Base-by-base conservation (phyloP, 331 rosid species). In the Saraca asoca region DNA sequence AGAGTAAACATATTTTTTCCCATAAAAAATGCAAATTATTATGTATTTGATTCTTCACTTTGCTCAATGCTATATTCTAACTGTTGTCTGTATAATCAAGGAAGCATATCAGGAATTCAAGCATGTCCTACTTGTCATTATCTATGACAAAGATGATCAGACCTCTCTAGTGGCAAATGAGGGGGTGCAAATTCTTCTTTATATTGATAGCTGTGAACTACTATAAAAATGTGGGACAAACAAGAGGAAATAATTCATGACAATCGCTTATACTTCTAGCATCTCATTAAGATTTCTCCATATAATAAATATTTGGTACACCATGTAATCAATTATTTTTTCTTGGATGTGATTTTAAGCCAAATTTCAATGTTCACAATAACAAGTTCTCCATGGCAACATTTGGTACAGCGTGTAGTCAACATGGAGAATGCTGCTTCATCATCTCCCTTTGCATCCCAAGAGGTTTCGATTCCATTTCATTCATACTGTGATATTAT, bases 61-160 rank as follows among this genome's bases (percentile, higher is more conserved):
- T 69, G 10, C 51, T 44, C 34, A 18, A 7, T 17, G 44, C 31
- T 76, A 49, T 57, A 51, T 74, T 75, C 69, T 87, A 79, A 79
- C 50, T 29, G 75, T 83, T 64, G 59, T 61, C 45, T 72, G 56
- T 79, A 68, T 75, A 78, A 79, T 88, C 64, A 85, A 94, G 99
- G 99, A 94, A 86, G 99, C 99, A 66, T 94, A 94, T 35, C 96
- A 83, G 92, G 99, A 94, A 78, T 94, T 94, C 88, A 94, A 94
- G 86, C 99, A 94, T 63, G 91, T 94, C 54, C 81, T 94, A 39
- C 99, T 94, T 45, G 96, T 97, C 34, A 85, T 94, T 75, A 85
- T 94, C 43, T 94, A 94, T 72, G 95, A 94, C 78, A 90, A 94
- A 71, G 89, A 86, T 17, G 96, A 90, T 76, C 84, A 62, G 39